Base-by-base conservation (phyloP, 1,284 basidiomycete species). In the Athelia sp. region DNA sequence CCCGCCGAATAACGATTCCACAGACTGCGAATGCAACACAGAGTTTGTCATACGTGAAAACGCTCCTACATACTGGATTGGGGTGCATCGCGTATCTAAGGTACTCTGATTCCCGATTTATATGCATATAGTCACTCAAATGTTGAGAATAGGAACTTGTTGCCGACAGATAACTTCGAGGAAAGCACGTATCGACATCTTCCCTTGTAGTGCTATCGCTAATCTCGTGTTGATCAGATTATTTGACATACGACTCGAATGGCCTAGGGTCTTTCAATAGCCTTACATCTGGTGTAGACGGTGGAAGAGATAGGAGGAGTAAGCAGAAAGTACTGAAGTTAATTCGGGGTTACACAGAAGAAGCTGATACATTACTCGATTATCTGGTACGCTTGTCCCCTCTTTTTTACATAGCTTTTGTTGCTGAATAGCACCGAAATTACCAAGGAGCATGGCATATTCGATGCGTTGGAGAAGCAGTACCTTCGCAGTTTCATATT, bases 371-470 rank as follows among this genome's bases (percentile, higher is more conserved):
- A 54, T 73, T 93, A 36, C 67, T 93, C 40, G 83, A 92, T 58
- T 90, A 86, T 57, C 61, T 92, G 66, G 89, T 90, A 52, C 45
- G 69, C 62, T 50, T 51, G n/a, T 58, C 31, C 56, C 58, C 47
- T 35, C 32, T 51, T 31, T 24, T 44, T n/a, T 14, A 18, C n/a
- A 40, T n/a, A n/a, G n/a, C n/a, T n/a, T n/a, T n/a, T n/a, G n/a
- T n/a, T n/a, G n/a, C n/a, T n/a, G n/a, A n/a, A n/a, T n/a, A n/a
- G n/a, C n/a, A n/a, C n/a, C n/a, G n/a, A n/a, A n/a, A n/a, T n/a
- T n/a, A n/a, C n/a, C n/a, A n/a, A 90, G 88, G 88, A 91, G 65
- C 72, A 81, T 55, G 89, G 89, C 1, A 87, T 90, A 47, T 89
- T 89, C 56, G 84, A 90, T 56, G 88, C 88, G 0, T 65, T 91